Conservation (phyloP, 1,284 basidiomycete species). For the Rhizoctonia solani region DNA sequence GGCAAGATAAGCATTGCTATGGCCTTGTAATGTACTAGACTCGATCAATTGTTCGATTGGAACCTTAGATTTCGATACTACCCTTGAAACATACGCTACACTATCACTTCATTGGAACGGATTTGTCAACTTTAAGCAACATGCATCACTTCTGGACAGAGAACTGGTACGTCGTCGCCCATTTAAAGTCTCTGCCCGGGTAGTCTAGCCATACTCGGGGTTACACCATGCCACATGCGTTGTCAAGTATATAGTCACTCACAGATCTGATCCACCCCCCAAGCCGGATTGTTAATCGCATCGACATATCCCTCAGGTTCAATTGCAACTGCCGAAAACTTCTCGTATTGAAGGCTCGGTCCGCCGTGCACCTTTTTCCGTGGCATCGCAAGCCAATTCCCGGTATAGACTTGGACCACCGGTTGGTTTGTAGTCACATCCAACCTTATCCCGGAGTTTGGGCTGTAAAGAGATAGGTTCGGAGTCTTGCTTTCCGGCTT, state of each 20-base stretch:
- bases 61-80: too few relatives aligned
- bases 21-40: too few relatives aligned
- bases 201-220: slow-evolving; percentile 47
- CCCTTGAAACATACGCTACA: too few relatives aligned
- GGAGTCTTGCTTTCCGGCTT: slow-evolving; percentile 44
- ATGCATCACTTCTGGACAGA: too few relatives aligned
- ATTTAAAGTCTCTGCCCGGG: slow-evolving; percentile 49
- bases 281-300: slow-evolving; percentile 55
- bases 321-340: slow-evolving; percentile 55
- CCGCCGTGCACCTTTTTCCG: slow-evolving; percentile 55
- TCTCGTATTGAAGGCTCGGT: slow-evolving; percentile 47
- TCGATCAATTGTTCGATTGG: too few relatives aligned
- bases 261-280: slow-evolving; percentile 54
- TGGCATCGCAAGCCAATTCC: slow-evolving; percentile 52
- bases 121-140: too few relatives aligned
- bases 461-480: slow-evolving; percentile 52
- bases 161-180: slow-evolving; percentile 52
- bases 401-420: slow-evolving; percentile 56
- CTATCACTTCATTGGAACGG: too few relatives aligned
- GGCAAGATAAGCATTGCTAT: too few relatives aligned
- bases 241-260: slow-evolving; percentile 40
- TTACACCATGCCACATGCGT: slow-evolving; percentile 18
- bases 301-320: slow-evolving; percentile 57
- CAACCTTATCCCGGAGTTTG: slow-evolving; percentile 56
- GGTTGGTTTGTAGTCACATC: slow-evolving; percentile 58